phyloP scores from a whole-genome alignment of 495 filamentous ascomycete species.

The Haplographium delicatum region DNA sequence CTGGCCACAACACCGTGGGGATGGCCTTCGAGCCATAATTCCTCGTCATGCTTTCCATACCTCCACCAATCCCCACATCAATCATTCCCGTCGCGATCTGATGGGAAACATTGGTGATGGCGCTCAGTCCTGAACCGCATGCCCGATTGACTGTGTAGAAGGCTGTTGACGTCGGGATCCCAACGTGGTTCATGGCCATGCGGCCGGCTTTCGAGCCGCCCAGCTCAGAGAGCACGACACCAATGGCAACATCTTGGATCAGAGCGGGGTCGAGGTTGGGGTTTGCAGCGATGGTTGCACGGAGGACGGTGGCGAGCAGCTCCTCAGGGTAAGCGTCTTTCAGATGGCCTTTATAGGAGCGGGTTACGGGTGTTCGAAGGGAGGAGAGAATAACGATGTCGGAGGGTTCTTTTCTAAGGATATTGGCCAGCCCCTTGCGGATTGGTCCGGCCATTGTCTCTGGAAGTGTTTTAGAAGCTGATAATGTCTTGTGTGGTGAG shows the following conservation, averaged over 20 bases:
- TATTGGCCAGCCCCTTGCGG: slow-evolving; percentile 58
- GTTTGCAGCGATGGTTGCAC: slow-evolving; percentile 69
- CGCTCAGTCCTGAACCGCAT: slow-evolving; percentile 71
- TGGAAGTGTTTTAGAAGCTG: too few species aligned
- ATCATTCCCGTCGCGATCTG: slow-evolving; percentile 68
- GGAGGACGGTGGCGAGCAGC: slow-evolving; percentile 74
- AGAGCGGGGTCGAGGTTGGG: slow-evolving; percentile 65
- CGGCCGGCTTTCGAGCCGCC: slow-evolving; percentile 87
- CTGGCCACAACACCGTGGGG: slow-evolving; percentile 74
- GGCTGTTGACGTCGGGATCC: slow-evolving; percentile 65
- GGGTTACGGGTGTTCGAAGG: slow-evolving; percentile 78
- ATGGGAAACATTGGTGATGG: slow-evolving; percentile 65
- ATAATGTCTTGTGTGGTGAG: too few species aligned
- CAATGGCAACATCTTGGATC: slow-evolving; percentile 79
- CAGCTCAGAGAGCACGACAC: slow-evolving; percentile 84
- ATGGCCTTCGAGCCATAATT: slow-evolving; percentile 84
- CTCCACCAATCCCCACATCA: slow-evolving; percentile 76
- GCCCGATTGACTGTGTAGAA: slow-evolving; percentile 87
- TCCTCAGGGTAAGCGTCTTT: slow-evolving; percentile 89
- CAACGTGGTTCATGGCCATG: slow-evolving; percentile 81
- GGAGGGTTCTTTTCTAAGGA: slow-evolving; percentile 72
- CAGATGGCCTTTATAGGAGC: slow-evolving; percentile 76
- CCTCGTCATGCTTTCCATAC: slow-evolving; percentile 90
- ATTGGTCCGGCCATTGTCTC: slow-evolving; percentile 25
- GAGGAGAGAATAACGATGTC: slow-evolving; percentile 88